Conservation (phyloP, 148 eudicot species). For the Cornus florida region DNA sequence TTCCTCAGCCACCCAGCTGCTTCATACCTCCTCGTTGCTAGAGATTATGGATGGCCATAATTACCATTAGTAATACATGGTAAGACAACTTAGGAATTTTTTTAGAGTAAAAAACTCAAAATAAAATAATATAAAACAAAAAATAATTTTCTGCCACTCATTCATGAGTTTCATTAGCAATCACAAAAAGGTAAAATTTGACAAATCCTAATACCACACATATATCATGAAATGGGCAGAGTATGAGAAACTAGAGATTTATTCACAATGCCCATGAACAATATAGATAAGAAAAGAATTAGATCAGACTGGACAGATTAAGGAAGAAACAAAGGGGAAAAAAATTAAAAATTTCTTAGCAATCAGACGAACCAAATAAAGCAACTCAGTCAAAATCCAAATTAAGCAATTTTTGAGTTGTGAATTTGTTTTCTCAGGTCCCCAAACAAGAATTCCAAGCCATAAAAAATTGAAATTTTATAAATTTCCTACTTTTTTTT, state of each 20-base stretch:
- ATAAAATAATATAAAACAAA: too few species aligned
- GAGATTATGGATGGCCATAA: not conserved
- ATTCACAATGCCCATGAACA: not conserved
- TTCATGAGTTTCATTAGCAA: not conserved
- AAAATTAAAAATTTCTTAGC: not conserved
- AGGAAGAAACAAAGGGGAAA: not conserved
- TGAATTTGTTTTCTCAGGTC: not conserved
- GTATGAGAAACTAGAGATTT: not conserved
- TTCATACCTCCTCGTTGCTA: conserved; percentile 80
- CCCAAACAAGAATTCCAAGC: too few species aligned
- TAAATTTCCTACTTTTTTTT: too few species aligned
- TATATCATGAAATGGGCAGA: not conserved
- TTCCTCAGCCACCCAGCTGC: conserved; percentile 91
- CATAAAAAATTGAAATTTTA: too few species aligned
- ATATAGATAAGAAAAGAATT: too few species aligned
- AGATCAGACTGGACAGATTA: not conserved
- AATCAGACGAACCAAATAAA: too few species aligned
- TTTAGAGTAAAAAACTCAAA: not conserved
- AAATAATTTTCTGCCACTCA: not conserved
- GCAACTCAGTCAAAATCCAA: too few species aligned
- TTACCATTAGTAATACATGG: not conserved
- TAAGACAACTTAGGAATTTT: too few species aligned
- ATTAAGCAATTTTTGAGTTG: not conserved
- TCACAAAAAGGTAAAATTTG: not conserved
- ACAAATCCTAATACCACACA: not conserved